Percentiles rank a stretch among this genome's conserved stretches.
Conservation (phyloP, 2,329 filamentous ascomycete species). For the Hymenoscyphus infarciens region DNA sequence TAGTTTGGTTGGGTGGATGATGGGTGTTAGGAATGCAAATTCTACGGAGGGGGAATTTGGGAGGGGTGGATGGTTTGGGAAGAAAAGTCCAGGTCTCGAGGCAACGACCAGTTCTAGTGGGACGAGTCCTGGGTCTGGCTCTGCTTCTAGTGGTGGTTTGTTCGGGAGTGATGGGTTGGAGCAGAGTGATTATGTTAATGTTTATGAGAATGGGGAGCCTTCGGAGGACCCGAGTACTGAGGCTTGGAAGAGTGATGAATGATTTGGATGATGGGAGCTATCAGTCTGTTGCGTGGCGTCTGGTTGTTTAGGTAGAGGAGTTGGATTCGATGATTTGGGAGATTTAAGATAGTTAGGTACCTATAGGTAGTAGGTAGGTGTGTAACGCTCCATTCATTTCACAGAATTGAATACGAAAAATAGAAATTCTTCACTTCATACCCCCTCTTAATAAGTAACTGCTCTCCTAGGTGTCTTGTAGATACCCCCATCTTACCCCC, state of each 20-base stretch:
- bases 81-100: background rate
- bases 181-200: constrained; percentile 30
- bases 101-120: constrained; percentile 9
- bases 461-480: no score
- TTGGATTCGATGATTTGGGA: constrained; percentile 52
- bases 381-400: background rate
- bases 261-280: background rate
- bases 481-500: no score
- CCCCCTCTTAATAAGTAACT: no score
- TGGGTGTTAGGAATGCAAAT: constrained; percentile 65
- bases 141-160: background rate
- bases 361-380: background rate
- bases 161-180: constrained; percentile 14
- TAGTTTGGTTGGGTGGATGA: constrained; percentile 85
- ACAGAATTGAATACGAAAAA: background rate
- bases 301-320: background rate
- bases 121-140: constrained; percentile 19
- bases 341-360: background rate
- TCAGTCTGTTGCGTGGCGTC: background rate
- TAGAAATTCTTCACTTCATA: background rate
- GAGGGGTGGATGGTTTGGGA: constrained; percentile 13
- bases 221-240: constrained; percentile 9
- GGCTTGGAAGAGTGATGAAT: background rate
- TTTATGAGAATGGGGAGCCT: constrained; percentile 17
- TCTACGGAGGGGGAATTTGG: constrained; percentile 17